These are phyloP conservation scores for Fusarium bactridioides DNA, from an alignment of 2,329 filamentous ascomycete species.

Conservation along the genomic window DNA sequence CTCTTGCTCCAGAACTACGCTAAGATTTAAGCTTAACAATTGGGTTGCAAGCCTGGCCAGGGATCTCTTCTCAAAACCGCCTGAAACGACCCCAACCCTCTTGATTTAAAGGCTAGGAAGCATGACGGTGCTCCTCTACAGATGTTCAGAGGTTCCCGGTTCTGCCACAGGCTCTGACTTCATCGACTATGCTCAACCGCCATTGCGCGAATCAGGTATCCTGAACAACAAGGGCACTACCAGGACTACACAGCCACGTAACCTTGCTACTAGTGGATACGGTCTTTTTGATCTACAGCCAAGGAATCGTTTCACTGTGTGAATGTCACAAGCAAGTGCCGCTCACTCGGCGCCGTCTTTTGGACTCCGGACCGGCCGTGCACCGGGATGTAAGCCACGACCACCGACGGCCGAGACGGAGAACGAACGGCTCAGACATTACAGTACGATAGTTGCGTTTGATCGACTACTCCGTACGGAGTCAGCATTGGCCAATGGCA, in stretches of 20 bases:
- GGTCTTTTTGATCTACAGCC: slow-evolving; percentile 22
- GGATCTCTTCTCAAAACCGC: slow-evolving; percentile 10
- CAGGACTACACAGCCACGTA: slow-evolving; percentile 19
- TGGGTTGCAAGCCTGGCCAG: slow-evolving; percentile 13
- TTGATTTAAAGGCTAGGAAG: background rate
- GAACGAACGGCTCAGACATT: background rate
- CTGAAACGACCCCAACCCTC: slow-evolving; percentile 10
- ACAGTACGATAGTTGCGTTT: background rate
- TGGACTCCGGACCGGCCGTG: slow-evolving; percentile 31
- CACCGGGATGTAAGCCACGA: slow-evolving; percentile 1
- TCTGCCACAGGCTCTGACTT: background rate
- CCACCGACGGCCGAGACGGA: slow-evolving; percentile 23
- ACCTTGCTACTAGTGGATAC: slow-evolving; percentile 9
- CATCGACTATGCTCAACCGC: background rate
- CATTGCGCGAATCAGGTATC: background rate
- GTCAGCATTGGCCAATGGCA: background rate
- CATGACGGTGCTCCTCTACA: background rate
- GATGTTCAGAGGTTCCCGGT: background rate
- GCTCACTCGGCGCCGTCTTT: slow-evolving; percentile 26
- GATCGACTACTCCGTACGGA: background rate
- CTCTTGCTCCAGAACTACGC: slow-evolving; percentile 22
- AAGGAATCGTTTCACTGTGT: slow-evolving; percentile 20
- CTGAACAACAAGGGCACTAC: background rate
- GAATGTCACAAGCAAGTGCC: slow-evolving; percentile 12
- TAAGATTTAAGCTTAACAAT: slow-evolving; percentile 36